Evolutionary conservation across 257 asterid genomes (phyloP).

Genomic region (Gardenia jasminoides): DNA sequence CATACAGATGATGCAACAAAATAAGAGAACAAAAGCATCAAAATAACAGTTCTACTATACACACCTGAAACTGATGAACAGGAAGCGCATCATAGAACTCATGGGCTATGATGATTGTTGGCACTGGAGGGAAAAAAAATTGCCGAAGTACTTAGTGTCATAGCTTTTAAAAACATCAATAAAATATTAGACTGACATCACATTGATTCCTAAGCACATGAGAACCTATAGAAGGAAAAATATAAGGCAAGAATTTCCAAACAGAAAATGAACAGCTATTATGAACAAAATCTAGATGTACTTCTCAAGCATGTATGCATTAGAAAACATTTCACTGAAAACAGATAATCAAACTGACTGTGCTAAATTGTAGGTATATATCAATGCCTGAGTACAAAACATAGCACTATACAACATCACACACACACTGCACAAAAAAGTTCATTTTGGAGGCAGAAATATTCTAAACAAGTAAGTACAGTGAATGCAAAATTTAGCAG

Average conservation of each 20-base stretch:
- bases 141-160: neutral
- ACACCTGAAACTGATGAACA: conserved; percentile 97
- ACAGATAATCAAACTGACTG: neutral
- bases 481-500: neutral
- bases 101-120: conserved; percentile 85
- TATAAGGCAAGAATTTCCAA: neutral
- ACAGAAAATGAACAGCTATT: conserved; percentile 1
- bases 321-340: neutral
- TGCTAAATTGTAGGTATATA: neutral
- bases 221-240: neutral
- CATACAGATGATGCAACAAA: neutral
- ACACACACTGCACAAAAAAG: neutral
- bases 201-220: neutral
- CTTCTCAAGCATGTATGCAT: neutral
- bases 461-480: neutral
- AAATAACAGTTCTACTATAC: conserved; percentile 1
- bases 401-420: neutral
- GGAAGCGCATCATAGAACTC: conserved; percentile 98
- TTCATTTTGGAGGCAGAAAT: neutral
- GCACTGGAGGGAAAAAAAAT: conserved; percentile 51
- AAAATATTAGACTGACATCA: neutral
- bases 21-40: conserved; percentile 7
- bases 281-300: neutral
- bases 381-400: neutral
- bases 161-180: neutral